A percentile compares a stretch with the other conserved stretches of the same genome.
Conservation (phyloP, 345 rosid genomes). For the Syzygium aromaticum region DNA sequence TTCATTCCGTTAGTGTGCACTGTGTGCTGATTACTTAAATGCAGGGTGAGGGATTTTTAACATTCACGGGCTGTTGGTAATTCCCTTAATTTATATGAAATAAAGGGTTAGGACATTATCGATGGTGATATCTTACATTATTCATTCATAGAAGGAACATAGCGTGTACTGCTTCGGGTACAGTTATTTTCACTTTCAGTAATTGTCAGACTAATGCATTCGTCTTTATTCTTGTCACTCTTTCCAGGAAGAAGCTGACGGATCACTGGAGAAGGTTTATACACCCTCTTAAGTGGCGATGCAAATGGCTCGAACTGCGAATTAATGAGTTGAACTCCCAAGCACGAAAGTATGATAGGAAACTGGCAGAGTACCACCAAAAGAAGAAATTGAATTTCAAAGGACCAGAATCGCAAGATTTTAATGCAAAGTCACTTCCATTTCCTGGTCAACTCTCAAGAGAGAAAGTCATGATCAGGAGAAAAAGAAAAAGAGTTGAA, state of each 20-base stretch:
- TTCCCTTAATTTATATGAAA: neutral
- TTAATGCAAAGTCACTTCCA: constrained; percentile 34
- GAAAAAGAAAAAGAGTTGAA: constrained; percentile 57
- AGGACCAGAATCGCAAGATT: constrained; percentile 22
- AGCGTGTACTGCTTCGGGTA: neutral
- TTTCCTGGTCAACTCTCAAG: constrained; percentile 33
- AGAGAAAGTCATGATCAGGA: constrained; percentile 46
- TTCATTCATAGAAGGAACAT: neutral
- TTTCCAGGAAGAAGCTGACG: constrained; percentile 53
- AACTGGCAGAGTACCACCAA: constrained; percentile 35
- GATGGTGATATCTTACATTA: neutral
- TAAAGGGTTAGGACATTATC: neutral
- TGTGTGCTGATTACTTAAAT: neutral
- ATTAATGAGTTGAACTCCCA: constrained; percentile 43
- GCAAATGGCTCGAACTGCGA: constrained; percentile 73
- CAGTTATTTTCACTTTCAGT: neutral
- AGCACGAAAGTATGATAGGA: constrained; percentile 46
- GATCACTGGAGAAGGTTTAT: constrained; percentile 76
- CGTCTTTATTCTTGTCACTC: neutral
- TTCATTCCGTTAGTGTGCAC: neutral
- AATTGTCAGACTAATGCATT: neutral
- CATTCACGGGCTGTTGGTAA: neutral
- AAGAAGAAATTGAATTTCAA: constrained; percentile 33
- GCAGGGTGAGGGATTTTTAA: neutral
- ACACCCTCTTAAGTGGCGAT: constrained; percentile 72